These are phyloP conservation scores for Cucumis hystrix DNA, from an alignment of 306 rosid species.

Conservation along the genomic window DNA sequence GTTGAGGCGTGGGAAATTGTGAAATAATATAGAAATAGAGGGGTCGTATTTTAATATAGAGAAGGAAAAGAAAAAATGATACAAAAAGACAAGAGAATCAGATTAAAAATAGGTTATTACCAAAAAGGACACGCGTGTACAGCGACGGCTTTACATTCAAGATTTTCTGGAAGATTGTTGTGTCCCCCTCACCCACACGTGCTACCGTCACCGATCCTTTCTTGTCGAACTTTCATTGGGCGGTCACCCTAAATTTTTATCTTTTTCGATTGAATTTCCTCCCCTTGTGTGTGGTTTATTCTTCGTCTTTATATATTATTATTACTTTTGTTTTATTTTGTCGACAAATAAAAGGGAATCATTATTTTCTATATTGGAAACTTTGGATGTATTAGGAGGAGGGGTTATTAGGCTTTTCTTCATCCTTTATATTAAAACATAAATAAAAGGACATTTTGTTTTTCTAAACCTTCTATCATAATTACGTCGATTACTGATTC, in stretches of 20 bases:
- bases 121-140: background rate
- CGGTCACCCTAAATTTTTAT: background rate
- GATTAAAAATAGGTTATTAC: background rate
- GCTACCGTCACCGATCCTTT: background rate
- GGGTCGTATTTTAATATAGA: background rate
- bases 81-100: background rate
- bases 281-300: background rate
- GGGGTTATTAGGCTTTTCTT: background rate
- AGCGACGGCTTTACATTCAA: background rate
- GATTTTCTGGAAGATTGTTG: background rate
- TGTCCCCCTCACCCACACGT: slow-evolving; percentile 6
- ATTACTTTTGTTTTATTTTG: background rate
- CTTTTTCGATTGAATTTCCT: background rate
- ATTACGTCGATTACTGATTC: no score
- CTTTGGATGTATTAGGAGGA: background rate
- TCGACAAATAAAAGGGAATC: background rate
- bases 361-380: background rate
- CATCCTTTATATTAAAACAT: background rate
- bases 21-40: background rate
- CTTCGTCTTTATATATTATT: background rate
- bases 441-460: background rate
- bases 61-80: background rate
- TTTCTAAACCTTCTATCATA: no score
- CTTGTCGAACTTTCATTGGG: background rate
- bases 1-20: background rate